Conservation (phyloP, 2,329 filamentous ascomycete genomes). For the Penicillium sp. region DNA sequence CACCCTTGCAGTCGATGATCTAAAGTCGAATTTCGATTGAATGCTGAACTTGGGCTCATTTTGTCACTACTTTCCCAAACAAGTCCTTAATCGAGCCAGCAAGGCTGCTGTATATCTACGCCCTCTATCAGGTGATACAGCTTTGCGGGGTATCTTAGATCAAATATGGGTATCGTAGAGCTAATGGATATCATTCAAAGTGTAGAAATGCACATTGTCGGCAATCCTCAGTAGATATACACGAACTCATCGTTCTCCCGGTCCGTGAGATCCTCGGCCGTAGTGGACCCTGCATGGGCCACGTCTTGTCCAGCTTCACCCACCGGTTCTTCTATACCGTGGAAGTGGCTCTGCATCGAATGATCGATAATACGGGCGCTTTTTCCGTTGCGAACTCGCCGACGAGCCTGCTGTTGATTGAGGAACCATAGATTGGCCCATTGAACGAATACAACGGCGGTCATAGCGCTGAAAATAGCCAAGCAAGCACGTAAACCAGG, state of each 20-base stretch:
- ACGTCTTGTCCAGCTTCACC: conserved; percentile 16
- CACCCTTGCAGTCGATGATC: neutral
- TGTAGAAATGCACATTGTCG: neutral
- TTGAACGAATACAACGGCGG: conserved; percentile 54
- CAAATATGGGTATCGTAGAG: neutral
- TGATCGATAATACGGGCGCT: conserved; percentile 57
- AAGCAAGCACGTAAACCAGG: conserved; percentile 56
- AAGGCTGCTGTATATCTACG: neutral
- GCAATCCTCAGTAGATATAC: conserved; percentile 52
- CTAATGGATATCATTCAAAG: neutral
- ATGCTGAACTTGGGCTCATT: neutral
- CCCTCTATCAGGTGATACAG: neutral
- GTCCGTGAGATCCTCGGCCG: conserved; percentile 62
- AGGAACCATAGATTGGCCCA: conserved; percentile 53
- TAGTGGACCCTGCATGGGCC: conserved; percentile 47
- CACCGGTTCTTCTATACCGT: conserved; percentile 24
- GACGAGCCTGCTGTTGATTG: conserved; percentile 55
- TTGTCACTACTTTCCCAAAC: neutral
- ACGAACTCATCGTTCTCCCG: conserved; percentile 67
- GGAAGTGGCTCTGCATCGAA: conserved; percentile 59
- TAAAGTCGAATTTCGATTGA: neutral
- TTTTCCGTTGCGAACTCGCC: conserved; percentile 60
- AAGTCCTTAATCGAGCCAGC: neutral
- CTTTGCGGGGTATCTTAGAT: neutral
- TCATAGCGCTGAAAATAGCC: conserved; percentile 48